Conservation (phyloP, 106 monocot species). For the Dendrobium huoshanense region DNA sequence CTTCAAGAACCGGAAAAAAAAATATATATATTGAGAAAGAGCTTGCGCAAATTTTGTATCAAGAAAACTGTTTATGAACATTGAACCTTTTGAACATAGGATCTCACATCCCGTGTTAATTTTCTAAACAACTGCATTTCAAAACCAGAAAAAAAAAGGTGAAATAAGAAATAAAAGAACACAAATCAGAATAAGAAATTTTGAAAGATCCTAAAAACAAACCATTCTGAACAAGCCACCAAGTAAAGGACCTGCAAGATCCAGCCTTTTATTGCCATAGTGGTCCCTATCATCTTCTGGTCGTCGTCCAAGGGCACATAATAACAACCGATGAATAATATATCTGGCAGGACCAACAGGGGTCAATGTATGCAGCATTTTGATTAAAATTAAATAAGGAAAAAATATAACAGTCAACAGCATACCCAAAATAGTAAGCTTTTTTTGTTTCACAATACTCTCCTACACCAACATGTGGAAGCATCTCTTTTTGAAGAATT, state of each 20-base stretch:
- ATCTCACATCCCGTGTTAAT: constrained; percentile 94
- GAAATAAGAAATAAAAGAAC: constrained; percentile 2
- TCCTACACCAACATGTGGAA: constrained; percentile 97
- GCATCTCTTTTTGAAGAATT: constrained; percentile 98
- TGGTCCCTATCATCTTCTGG: constrained; percentile 99
- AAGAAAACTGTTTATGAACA: constrained; percentile 1
- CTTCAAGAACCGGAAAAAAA: constrained; percentile 21
- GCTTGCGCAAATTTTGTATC: constrained; percentile 1
- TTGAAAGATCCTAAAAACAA: constrained; percentile 8
- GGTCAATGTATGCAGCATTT: neutral
- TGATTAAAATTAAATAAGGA: neutral
- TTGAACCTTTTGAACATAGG: constrained; percentile 97
- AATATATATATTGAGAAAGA: neutral
- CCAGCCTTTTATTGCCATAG: constrained; percentile 98
- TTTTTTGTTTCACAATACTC: constrained; percentile 99
- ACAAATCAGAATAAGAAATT: neutral
- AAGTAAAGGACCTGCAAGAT: constrained; percentile 96
- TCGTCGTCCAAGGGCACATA: constrained; percentile 92
- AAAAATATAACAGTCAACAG: neutral
- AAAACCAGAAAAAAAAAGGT: constrained; percentile 10
- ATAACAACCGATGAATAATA: constrained; percentile 87
- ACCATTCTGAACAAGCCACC: constrained; percentile 99
- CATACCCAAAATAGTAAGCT: constrained; percentile 97
- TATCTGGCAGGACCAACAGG: constrained; percentile 42
- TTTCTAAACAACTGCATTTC: constrained; percentile 88